Evolutionary conservation across 169 alveolate genomes (phyloP).

Genomic region (Plasmodium malariae): DNA sequence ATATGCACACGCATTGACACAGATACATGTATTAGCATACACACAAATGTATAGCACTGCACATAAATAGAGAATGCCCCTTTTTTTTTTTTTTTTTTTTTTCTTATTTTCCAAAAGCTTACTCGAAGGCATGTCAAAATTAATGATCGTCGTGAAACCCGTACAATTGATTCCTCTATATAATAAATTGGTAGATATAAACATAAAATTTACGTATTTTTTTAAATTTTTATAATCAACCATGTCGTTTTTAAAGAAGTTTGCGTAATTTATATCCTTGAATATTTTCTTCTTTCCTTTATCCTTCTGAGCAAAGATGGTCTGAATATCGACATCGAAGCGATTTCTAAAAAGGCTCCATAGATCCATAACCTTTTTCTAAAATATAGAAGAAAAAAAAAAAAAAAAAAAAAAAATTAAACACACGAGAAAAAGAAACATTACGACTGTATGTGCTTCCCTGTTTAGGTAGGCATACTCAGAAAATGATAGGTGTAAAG

Average conservation of each 20-base stretch:
- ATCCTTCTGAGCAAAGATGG: conserved; percentile 44
- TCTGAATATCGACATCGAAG: conserved; percentile 63
- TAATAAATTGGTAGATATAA: conserved; percentile 51
- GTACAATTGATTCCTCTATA: conserved; percentile 69
- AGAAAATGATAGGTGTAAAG: too few species aligned
- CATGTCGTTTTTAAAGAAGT: conserved; percentile 55
- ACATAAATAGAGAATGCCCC: background rate
- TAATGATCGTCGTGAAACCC: conserved; percentile 60
- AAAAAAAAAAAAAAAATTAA: background rate
- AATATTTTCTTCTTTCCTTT: conserved; percentile 41
- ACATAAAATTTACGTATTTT: conserved; percentile 60
- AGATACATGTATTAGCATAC: background rate
- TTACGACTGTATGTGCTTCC: background rate
- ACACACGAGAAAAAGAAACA: background rate
- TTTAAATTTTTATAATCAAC: conserved; percentile 46
- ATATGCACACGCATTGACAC: background rate
- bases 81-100: background rate
- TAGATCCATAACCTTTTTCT: conserved; percentile 57
- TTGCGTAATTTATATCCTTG: conserved; percentile 64
- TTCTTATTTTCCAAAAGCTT: background rate
- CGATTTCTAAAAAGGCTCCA: conserved; percentile 61
- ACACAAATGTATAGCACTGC: background rate
- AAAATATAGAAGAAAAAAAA: background rate
- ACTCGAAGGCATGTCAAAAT: conserved; percentile 65
- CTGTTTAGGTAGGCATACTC: background rate